A percentile compares a stretch with the other conserved stretches of the same genome.
Conservation (phyloP, 129 eudicot species). For the Cynara cardunculus region DNA sequence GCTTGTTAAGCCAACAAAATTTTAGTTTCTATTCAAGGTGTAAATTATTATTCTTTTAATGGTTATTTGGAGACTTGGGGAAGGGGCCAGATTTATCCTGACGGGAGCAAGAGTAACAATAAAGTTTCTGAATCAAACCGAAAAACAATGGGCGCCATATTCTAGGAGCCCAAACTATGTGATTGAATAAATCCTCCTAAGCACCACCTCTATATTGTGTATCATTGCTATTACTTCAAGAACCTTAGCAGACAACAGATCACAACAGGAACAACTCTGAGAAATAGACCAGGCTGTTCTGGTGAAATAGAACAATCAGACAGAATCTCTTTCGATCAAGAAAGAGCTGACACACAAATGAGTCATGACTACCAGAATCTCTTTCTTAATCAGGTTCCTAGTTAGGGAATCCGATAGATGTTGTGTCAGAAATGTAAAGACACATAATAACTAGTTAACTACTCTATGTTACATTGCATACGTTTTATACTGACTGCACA, state of each 20-base stretch:
- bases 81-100: no score
- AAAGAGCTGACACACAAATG: neutral
- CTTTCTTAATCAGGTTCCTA: neutral
- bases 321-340: neutral
- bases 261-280: neutral
- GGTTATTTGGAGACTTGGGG: neutral
- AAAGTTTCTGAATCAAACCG: no score
- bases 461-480: neutral
- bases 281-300: neutral
- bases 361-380: neutral
- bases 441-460: conserved; percentile 7
- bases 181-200: neutral
- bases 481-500: neutral
- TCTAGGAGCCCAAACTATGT: no score
- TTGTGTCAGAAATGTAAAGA: neutral
- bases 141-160: no score
- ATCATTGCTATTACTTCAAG: neutral
- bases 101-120: no score
- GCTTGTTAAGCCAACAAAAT: neutral
- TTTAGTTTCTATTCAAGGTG: conserved; percentile 7
- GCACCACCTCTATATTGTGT: neutral
- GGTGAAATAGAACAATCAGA: neutral
- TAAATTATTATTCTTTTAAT: neutral
- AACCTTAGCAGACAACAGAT: neutral
- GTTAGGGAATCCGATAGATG: neutral